Evolutionary conservation across 208 protist species (phyloP).

Genomic region (Crithidia brevicula): DNA sequence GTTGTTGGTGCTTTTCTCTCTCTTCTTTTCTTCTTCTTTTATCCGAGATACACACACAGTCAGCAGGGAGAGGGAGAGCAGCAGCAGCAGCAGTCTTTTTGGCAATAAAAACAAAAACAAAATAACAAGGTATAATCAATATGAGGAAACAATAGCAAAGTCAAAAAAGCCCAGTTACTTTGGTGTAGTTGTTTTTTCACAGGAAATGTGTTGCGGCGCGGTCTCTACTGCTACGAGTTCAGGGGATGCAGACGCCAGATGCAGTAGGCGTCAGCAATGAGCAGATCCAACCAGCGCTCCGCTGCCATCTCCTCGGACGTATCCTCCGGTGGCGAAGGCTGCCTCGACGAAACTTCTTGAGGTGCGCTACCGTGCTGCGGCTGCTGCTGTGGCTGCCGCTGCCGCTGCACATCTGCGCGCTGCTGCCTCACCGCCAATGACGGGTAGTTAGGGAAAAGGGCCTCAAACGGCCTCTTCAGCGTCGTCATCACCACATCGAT

Average conservation of each 20-base stretch:
- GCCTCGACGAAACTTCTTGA: background rate
- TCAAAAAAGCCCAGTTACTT: background rate
- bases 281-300: slow-evolving; percentile 56
- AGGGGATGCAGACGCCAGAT: slow-evolving; percentile 49
- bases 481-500: slow-evolving; percentile 33
- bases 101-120: background rate
- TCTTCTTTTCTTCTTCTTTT: background rate
- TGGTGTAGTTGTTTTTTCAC: slow-evolving; percentile 10
- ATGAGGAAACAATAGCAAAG: background rate
- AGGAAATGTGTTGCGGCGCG: too few species aligned
- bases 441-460: slow-evolving; percentile 26
- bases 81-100: too few species aligned
- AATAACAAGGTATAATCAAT: slow-evolving; percentile 5
- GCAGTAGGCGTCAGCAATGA: slow-evolving; percentile 65
- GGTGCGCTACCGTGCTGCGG: too few species aligned
- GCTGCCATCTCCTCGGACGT: slow-evolving; percentile 16
- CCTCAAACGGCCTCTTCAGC: slow-evolving; percentile 28
- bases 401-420: background rate
- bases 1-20: too few species aligned
- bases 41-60: too few species aligned
- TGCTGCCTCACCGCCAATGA: background rate
- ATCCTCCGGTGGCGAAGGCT: slow-evolving; percentile 4
- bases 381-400: background rate
- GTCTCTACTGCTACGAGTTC: background rate
- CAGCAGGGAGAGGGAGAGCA: too few species aligned